phyloP scores from a whole-genome alignment of 75 land plant species.

The Chamaecyparis obtusa region DNA sequence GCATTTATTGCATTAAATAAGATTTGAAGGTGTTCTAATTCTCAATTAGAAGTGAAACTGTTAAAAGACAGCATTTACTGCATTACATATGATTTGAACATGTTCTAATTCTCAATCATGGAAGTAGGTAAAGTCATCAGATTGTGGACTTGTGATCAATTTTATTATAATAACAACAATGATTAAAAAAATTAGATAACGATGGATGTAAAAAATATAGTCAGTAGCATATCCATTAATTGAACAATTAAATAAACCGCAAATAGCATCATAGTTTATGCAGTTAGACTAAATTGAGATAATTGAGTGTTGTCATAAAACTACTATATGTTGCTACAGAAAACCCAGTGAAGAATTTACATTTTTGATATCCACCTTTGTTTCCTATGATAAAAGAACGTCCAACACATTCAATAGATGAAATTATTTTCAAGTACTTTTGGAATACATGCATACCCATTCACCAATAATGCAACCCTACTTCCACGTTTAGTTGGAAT shows the following conservation, averaged over 20 bases:
- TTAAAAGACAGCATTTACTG: neutral
- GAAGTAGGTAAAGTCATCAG: neutral
- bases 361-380: neutral
- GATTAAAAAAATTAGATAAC: neutral
- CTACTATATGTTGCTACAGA: neutral
- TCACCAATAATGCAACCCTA: slow-evolving; percentile 84
- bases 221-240: neutral
- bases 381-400: neutral
- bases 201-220: neutral
- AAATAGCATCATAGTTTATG: neutral
- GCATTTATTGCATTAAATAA: too few species aligned
- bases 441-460: slow-evolving; percentile 60
- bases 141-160: neutral
- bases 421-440: neutral
- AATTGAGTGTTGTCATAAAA: neutral
- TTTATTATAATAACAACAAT: neutral
- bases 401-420: neutral
- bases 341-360: neutral
- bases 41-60: too few species aligned
- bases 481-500: slow-evolving; percentile 86
- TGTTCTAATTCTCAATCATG: neutral
- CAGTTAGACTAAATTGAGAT: neutral
- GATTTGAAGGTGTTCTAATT: too few species aligned
- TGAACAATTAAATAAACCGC: neutral
- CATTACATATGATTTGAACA: neutral